phyloP scores from a whole-genome alignment of 176 grass and related monocot species.

The Sorghum bicolor region Sorghum_bicolor_NCBIv3 NC_012876.2:15209001-15209500 shows the following conservation, averaged over 20 bases:
- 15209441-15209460: slow-evolving; percentile 49
- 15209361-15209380: slow-evolving; percentile 42
- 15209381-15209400: slow-evolving; percentile 47
- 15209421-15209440: slow-evolving; percentile 48
- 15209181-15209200: slow-evolving; percentile 51
- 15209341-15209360: slow-evolving; percentile 50
- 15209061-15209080: slow-evolving; percentile 35
- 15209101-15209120: slow-evolving; percentile 30
- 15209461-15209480: slow-evolving; percentile 48
- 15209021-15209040: slow-evolving; percentile 60
- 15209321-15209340: slow-evolving; percentile 63
- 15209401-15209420: slow-evolving; percentile 38
- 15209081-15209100: slow-evolving; percentile 35
- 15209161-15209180: slow-evolving; percentile 52
- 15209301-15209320: slow-evolving; percentile 54
- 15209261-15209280: slow-evolving; percentile 48
- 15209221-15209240: slow-evolving; percentile 44
- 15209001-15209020: slow-evolving; percentile 38
- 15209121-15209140: slow-evolving; percentile 43
- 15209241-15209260: slow-evolving; percentile 54
- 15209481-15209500: slow-evolving; percentile 43
- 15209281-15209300: slow-evolving; percentile 37
- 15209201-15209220: slow-evolving; percentile 19
- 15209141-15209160: slow-evolving; percentile 27
- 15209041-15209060: slow-evolving; percentile 46